A percentile compares a stretch with the other conserved stretches of the same genome.
These are phyloP conservation scores for Tolypocladium tropicale DNA, from an alignment of 2,329 filamentous ascomycete genomes.

Conservation along the genomic window DNA sequence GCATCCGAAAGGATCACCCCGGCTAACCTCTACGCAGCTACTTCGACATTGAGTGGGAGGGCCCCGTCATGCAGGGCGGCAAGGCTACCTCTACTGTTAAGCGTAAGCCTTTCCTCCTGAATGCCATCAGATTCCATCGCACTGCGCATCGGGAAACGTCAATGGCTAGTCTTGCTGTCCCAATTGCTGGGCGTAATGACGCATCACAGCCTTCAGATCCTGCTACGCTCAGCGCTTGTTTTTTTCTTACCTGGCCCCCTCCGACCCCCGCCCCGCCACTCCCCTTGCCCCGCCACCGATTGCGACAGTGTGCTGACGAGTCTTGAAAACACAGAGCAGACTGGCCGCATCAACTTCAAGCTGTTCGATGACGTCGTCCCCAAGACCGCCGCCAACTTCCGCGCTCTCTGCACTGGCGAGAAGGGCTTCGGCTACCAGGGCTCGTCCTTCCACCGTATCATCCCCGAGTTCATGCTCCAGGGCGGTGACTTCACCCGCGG, in stretches of 20 bases:
- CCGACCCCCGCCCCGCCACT: not conserved
- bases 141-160: not conserved
- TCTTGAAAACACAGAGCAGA: conserved; percentile 42
- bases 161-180: not conserved
- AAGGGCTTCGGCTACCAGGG: conserved; percentile 75
- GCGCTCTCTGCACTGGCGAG: conserved; percentile 68
- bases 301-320: conserved; percentile 1
- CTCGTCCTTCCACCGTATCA: conserved; percentile 87
- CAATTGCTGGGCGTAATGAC: not conserved
- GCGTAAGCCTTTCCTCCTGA: conserved; percentile 38
- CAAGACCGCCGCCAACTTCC: conserved; percentile 82
- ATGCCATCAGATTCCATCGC: not conserved
- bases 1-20: not conserved
- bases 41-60: conserved; percentile 67
- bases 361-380: conserved; percentile 81
- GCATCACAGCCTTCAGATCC: not conserved
- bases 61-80: conserved; percentile 56
- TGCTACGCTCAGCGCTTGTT: not conserved
- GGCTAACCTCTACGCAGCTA: conserved; percentile 31
- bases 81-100: conserved; percentile 43
- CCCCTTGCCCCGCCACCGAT: not conserved
- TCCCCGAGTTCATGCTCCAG: conserved; percentile 91
- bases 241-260: not conserved
- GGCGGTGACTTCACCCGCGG: conserved; percentile 90
- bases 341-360: conserved; percentile 76